Evolutionary conservation across 1,284 basidiomycete species (phyloP).

Genomic region (Schizopora paradoxa): DNA sequence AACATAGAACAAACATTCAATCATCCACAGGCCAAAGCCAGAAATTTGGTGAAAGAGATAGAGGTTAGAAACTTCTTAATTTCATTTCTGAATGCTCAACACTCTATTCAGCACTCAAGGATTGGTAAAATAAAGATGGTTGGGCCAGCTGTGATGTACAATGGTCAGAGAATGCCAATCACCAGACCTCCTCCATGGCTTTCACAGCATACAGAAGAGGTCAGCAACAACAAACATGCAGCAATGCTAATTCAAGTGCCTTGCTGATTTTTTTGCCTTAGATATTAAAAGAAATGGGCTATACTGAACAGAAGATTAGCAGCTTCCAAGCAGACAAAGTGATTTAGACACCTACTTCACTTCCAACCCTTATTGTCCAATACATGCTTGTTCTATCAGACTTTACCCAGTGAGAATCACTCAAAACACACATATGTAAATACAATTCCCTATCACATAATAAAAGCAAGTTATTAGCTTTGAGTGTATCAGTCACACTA

Average conservation of each 20-base stretch:
- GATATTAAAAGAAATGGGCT: slow-evolving; percentile 70
- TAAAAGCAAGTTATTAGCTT: too few relatives aligned
- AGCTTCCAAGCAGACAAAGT: slow-evolving; percentile 47
- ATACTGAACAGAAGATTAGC: slow-evolving; percentile 48
- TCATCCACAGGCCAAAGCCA: slow-evolving; percentile 80
- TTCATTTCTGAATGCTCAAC: slow-evolving; percentile 25
- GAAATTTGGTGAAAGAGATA: slow-evolving; percentile 56
- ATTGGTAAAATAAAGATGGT: slow-evolving; percentile 84
- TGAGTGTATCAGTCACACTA: too few relatives aligned
- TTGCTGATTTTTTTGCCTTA: slow-evolving; percentile 24
- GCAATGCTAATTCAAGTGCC: not conserved
- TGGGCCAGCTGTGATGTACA: slow-evolving; percentile 83
- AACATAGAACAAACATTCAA: slow-evolving; percentile 87
- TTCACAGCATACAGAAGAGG: slow-evolving; percentile 79
- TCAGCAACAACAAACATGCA: too few relatives aligned
- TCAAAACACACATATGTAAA: too few relatives aligned
- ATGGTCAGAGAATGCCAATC: slow-evolving; percentile 75
- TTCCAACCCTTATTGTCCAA: too few relatives aligned
- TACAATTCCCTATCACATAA: too few relatives aligned
- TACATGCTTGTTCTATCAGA: too few relatives aligned
- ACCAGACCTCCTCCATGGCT: slow-evolving; percentile 77
- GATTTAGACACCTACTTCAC: slow-evolving; percentile 43
- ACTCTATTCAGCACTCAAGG: slow-evolving; percentile 53
- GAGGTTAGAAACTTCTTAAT: slow-evolving; percentile 42
- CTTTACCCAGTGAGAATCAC: too few relatives aligned